Base-by-base conservation (phyloP, 148 eudicot genomes). In the Polygonum aviculare region DNA sequence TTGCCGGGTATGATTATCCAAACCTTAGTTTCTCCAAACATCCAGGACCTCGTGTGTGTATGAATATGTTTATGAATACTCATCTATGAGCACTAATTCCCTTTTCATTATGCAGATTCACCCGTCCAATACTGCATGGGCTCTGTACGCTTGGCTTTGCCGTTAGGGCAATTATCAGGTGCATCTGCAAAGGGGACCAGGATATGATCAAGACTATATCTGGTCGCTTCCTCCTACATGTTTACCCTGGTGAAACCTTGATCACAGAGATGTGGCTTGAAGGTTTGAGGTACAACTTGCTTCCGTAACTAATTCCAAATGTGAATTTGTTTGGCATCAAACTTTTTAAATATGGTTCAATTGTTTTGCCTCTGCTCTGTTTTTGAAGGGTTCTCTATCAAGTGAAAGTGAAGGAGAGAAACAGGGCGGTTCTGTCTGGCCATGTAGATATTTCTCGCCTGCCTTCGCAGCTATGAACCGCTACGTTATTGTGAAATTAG, bases 201-300 rank as follows among this genome's bases (percentile, higher is more conserved):
- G 87, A 89, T 77, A 83, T 88, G 85, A 81, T 95, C 49, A 90
- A 86, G 82, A 82, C 50, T 81, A 81, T 95, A 79, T 92, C 96
- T 1, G 93, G 89, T 47, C 86, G 93, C 47, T 95, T 95, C 75
- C 86, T 90, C 45, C 79, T 95, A 74, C 97, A 92, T 75, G 94
- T 92, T 54, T 90, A 85, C 77, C 96, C 98, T 55, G 94, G 97
- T 49, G 98, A 95, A 87, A 89, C 96, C 36, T 80, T 95, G 60
- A 80, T 89, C 76, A 92, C 97, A 6, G 93, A 95, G 78, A 95
- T 95, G 98, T 95, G 98, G 98, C 89, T 92, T 12, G 93, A 92
- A 31, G 96, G 90, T 60, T 81, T 78, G 65, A 90, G 97, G 98
- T 92, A 79, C 55, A 3, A 39, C 76, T 39, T 19, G 60, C 31